Evolutionary conservation across 768 basidiomycete species (phyloP).

Genomic region (Kwoniella botswanensis): DNA sequence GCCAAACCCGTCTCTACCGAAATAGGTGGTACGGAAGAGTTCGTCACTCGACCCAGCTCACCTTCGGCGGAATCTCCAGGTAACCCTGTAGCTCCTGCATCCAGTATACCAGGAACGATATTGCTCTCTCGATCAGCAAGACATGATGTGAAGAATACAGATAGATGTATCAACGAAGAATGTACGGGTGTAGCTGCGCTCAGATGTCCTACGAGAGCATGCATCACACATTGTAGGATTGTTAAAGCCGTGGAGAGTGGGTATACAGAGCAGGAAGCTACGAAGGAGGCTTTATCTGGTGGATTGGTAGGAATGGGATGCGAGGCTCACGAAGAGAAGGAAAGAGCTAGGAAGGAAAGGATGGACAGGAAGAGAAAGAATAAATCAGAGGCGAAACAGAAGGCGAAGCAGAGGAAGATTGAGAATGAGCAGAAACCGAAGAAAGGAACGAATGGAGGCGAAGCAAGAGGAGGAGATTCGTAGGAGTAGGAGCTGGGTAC

Average conservation of each 20-base stretch:
- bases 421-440: constrained; percentile 1
- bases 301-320: constrained; percentile 54
- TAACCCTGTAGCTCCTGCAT: constrained; percentile 13
- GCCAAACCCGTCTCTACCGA: constrained; percentile 52
- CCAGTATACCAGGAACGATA: constrained; percentile 17
- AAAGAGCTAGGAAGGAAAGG: constrained; percentile 47
- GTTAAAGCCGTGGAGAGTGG: constrained; percentile 39
- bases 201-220: constrained; percentile 49
- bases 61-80: constrained; percentile 13
- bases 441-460: neutral
- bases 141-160: constrained; percentile 5
- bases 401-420: constrained; percentile 22
- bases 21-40: constrained; percentile 30
- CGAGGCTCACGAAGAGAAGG: constrained; percentile 57
- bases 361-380: constrained; percentile 46
- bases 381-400: constrained; percentile 31
- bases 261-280: constrained; percentile 37
- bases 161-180: constrained; percentile 22
- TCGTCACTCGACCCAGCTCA: constrained; percentile 23
- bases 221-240: constrained; percentile 55
- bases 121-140: constrained; percentile 7
- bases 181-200: constrained; percentile 48
- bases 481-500: neutral
- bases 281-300: constrained; percentile 33
- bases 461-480: neutral